Conservation (phyloP, 768 basidiomycete genomes). For the Hydnomerulius pinastri region DNA sequence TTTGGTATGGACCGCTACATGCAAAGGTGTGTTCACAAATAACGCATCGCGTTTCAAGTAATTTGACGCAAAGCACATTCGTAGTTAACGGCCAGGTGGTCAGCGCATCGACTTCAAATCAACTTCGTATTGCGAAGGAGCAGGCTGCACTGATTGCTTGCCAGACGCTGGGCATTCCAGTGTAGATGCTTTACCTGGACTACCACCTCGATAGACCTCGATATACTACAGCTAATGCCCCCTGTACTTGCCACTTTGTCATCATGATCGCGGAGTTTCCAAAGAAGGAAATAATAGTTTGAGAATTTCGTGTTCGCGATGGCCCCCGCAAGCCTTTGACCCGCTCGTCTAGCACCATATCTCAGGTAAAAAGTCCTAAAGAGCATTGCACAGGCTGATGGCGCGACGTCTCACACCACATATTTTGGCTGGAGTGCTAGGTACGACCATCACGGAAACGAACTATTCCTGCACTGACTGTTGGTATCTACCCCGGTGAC, state of each 20-base stretch:
- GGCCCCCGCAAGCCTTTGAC: not conserved
- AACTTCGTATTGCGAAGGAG: constrained; percentile 50
- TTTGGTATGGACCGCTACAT: constrained; percentile 52
- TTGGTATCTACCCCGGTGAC: not conserved
- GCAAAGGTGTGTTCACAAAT: constrained; percentile 48
- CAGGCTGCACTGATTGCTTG: constrained; percentile 48
- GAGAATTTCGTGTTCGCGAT: not conserved
- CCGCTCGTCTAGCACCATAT: no score
- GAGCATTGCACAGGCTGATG: constrained; percentile 21
- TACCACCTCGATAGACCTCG: not conserved
- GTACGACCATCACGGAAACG: constrained; percentile 32
- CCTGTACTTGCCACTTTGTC: not conserved
- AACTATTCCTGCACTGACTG: constrained; percentile 1
- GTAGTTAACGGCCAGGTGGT: constrained; percentile 49
- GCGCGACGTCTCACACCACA: constrained; percentile 50
- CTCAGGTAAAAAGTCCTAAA: not conserved
- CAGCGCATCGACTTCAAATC: constrained; percentile 47
- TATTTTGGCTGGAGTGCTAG: constrained; percentile 57
- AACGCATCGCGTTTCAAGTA: not conserved
- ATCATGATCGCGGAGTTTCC: constrained; percentile 32
- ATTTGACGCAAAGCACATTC: constrained; percentile 4
- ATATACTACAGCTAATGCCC: not conserved
- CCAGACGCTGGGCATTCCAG: constrained; percentile 27
- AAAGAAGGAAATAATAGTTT: constrained; percentile 15
- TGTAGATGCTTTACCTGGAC: constrained; percentile 6